Percentiles rank a stretch among this genome's conserved stretches.
phyloP scores from a whole-genome alignment of 345 rosid species.

The Syzygium jambos region DNA sequence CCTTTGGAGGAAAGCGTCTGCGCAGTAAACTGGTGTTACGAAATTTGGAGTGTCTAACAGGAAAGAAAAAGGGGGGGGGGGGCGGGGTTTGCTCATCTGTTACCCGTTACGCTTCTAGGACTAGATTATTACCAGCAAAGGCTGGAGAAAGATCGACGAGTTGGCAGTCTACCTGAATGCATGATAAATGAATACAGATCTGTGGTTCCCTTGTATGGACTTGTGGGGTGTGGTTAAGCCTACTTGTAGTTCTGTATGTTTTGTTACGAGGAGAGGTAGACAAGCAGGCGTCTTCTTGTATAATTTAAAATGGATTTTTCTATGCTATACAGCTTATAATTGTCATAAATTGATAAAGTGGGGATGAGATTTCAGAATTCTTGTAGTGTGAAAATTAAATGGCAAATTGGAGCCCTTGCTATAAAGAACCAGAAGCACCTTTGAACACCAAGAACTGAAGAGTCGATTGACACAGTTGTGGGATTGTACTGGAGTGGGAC shows the following conservation, averaged over 20 bases:
- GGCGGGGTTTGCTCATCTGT: neutral
- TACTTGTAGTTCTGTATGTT: neutral
- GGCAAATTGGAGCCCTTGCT: neutral
- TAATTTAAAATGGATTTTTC: neutral
- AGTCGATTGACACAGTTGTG: neutral
- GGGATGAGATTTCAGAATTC: neutral
- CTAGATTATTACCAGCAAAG: neutral
- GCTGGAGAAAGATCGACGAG: neutral
- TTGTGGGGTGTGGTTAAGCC: neutral
- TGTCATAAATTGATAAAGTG: neutral
- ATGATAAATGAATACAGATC: neutral
- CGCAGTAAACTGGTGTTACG: neutral
- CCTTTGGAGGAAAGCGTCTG: neutral
- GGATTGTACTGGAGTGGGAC: neutral
- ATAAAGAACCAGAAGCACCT: neutral
- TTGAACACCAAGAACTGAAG: neutral
- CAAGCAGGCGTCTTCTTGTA: neutral
- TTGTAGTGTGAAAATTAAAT: neutral
- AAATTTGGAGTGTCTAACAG: neutral
- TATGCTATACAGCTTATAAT: neutral
- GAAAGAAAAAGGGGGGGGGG: no score
- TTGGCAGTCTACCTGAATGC: neutral
- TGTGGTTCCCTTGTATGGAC: neutral
- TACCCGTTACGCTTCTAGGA: neutral
- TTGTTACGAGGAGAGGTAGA: neutral